phyloP scores from a whole-genome alignment of 31 red algal genomes.

The Pterothamnion heteromorphum region DNA sequence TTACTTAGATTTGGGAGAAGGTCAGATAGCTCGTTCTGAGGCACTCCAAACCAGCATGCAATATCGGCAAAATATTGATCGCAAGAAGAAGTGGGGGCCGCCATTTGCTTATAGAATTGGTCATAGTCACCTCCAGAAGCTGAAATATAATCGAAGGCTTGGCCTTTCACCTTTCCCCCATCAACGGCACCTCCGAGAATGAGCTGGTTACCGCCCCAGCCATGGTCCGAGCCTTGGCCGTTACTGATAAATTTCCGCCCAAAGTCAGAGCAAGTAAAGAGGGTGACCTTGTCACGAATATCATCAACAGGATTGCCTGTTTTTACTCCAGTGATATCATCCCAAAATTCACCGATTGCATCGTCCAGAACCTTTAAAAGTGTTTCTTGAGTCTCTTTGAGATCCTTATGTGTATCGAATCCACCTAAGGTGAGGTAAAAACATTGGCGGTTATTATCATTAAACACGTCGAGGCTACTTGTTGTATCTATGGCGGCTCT shows the following conservation, averaged over 20 bases:
- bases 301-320: no score
- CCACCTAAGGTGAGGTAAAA: slow-evolving; percentile 21
- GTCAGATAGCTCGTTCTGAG: background rate
- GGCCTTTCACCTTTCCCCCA: background rate
- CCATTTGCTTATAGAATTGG: no score
- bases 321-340: background rate
- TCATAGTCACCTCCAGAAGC: no score
- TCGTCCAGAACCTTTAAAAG: background rate
- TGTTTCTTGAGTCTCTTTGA: background rate
- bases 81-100: background rate
- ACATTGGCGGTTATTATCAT: background rate
- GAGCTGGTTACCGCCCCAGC: slow-evolving; percentile 24
- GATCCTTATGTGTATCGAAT: slow-evolving; percentile 9
- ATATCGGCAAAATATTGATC: slow-evolving; percentile 49
- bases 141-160: no score
- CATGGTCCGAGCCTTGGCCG: slow-evolving; percentile 18
- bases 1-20: background rate
- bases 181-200: background rate
- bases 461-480: no score
- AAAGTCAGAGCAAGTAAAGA: slow-evolving; percentile 31
- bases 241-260: background rate
- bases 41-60: background rate
- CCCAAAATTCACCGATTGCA: background rate
- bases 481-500: no score
- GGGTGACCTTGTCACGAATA: background rate